Base-by-base conservation (phyloP, 768 basidiomycete genomes). In the Suillus alpinus region DNA sequence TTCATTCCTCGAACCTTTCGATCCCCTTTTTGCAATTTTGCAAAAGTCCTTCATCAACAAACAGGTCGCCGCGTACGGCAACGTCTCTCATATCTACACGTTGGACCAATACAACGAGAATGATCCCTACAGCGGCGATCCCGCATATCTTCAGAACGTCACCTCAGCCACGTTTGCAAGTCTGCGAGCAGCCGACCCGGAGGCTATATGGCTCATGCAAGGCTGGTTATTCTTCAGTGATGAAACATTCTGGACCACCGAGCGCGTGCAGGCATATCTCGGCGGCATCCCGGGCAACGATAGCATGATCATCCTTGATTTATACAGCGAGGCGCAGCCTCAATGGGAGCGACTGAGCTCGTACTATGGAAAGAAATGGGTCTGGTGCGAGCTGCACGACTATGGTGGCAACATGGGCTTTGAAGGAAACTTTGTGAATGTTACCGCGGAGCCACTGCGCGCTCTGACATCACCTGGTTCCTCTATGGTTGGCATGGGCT, bases 41-140 rank as follows among this genome's bases (percentile, higher is more conserved):
- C 78, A 79, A 59, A 69, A 67, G 46, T 71, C 72, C 8, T 78
- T 79, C 66, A 76, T 79, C 56, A 47, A 67, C 5, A 78, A 78
- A 62, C 77, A 78, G 63, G 58, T 63, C 14, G 70, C 68, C 10
- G 73, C 73, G 0, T 79, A 77, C 55, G 78, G 78, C 7, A 69
- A 72, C 49, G 62, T 77, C 32, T 71, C 77, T 18, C 77, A 79
- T 53, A 69, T 78, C 56, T 79, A 79, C 59, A 77, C 78, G n/a
- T 73, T 79, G 39, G 78, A 79, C 64, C 78, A 77, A 56, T 78
- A 78, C 47, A 78, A 78, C 68, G 78, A 79, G 66, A 79, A 75
- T 59, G 63, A 74, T 46, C 77, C 78, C 3, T 74, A 68, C 47
- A 77, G 70, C 61, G 64, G 68, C 9, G 66, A 75, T 56, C 43